phyloP scores from a whole-genome alignment of 331 rosid species.

The Malus hybrid region DNA sequence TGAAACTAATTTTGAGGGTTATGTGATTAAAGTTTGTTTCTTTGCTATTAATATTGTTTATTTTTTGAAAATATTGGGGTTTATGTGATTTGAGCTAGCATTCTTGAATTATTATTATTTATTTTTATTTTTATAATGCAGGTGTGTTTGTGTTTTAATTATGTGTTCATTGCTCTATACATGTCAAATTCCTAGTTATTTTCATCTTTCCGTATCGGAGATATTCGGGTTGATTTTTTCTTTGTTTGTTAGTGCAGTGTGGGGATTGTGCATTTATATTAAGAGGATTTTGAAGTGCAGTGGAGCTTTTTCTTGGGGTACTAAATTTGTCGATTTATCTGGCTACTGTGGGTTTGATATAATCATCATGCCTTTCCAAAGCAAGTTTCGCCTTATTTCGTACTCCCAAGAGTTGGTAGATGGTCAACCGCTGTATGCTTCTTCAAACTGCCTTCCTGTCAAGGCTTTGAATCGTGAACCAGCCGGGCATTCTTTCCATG shows the following conservation, averaged over 20 bases:
- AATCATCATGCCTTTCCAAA: conserved; percentile 41
- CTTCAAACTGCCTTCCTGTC: conserved; percentile 74
- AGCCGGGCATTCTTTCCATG: conserved; percentile 87
- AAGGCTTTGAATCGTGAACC: conserved; percentile 71
- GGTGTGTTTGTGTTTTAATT: not conserved
- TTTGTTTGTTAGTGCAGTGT: conserved; percentile 29
- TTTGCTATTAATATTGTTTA: too few species aligned
- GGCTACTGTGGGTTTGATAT: not conserved
- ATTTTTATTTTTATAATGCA: not conserved
- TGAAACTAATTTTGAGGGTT: not conserved
- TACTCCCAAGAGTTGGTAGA: conserved; percentile 70
- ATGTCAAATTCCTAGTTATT: not conserved
- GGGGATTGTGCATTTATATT: not conserved
- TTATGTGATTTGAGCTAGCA: not conserved
- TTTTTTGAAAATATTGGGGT: not conserved
- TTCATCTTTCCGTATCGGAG: not conserved
- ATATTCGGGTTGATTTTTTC: conserved; percentile 7
- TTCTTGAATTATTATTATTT: too few species aligned
- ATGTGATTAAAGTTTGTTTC: not conserved
- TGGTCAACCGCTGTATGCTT: conserved; percentile 68
- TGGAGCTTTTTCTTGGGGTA: conserved; percentile 11
- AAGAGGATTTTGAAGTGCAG: not conserved
- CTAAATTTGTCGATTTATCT: not conserved
- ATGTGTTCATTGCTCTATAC: not conserved
- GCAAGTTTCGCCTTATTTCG: conserved; percentile 38